Evolutionary conservation across 345 rosid genomes (phyloP).

Genomic region (Hibiscus tridactylites): DNA sequence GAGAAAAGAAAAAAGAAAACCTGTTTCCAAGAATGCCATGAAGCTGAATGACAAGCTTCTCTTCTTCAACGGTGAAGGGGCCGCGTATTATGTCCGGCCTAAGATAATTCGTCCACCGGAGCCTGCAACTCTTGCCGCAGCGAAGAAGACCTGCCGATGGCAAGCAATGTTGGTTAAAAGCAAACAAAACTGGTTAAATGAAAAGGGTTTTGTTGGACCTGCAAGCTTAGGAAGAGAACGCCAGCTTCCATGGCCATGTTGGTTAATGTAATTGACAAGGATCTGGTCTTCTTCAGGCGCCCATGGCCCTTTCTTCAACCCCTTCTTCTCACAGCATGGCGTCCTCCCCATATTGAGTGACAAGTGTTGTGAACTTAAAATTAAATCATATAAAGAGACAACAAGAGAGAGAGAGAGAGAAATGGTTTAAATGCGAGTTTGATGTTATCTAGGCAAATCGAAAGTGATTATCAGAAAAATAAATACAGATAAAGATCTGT

Average conservation of each 20-base stretch:
- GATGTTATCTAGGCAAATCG: slow-evolving; percentile 30
- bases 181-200: no score
- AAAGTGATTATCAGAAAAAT: slow-evolving; percentile 16
- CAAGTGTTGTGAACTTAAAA: not conserved
- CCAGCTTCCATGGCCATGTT: slow-evolving; percentile 95
- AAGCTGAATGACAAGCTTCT: slow-evolving; percentile 86
- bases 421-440: slow-evolving; percentile 22
- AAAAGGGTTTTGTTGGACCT: slow-evolving; percentile 24
- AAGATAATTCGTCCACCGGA: slow-evolving; percentile 92
- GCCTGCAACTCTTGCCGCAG: slow-evolving; percentile 97
- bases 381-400: not conserved
- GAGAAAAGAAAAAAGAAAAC: slow-evolving; percentile 17
- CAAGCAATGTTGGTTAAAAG: no score
- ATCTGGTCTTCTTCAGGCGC: slow-evolving; percentile 87
- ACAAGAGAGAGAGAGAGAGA: slow-evolving; percentile 1
- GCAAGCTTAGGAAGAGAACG: slow-evolving; percentile 85
- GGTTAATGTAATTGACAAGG: slow-evolving; percentile 59
- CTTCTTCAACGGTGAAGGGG: slow-evolving; percentile 82
- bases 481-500: slow-evolving; percentile 13
- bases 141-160: slow-evolving; percentile 62
- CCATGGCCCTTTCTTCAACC: slow-evolving; percentile 97
- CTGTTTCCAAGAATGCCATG: slow-evolving; percentile 96
- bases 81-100: slow-evolving; percentile 93
- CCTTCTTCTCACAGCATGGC: slow-evolving; percentile 78
- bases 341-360: slow-evolving; percentile 59